Conservation (phyloP, 345 rosid genomes). For the Citrus medica region DNA sequence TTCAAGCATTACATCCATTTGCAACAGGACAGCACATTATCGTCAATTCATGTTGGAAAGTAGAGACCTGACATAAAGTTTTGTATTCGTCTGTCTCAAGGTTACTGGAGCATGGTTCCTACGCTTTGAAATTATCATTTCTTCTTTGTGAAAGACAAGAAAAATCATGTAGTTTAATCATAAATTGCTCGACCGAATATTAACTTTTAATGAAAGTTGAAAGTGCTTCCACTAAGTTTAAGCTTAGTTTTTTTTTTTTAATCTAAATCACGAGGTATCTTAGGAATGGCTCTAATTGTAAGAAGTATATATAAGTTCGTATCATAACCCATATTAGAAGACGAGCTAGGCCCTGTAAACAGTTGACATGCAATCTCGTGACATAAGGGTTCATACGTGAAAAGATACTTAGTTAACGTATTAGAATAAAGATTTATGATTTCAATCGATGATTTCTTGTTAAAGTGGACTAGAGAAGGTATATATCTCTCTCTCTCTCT, state of each 20-base stretch:
- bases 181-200: neutral
- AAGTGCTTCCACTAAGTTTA: neutral
- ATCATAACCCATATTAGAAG: accelerated
- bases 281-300: too few species aligned
- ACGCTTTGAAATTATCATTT: neutral
- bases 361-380: neutral
- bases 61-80: neutral
- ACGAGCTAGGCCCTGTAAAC: neutral
- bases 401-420: neutral
- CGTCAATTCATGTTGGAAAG: constrained; percentile 13
- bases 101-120: constrained; percentile 19
- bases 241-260: neutral
- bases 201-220: neutral
- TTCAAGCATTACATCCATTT: constrained; percentile 12
- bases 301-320: too few species aligned
- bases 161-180: neutral
- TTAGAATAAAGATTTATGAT: neutral
- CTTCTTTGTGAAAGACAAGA: neutral
- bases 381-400: neutral
- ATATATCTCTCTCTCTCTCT: too few species aligned
- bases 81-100: constrained; percentile 5
- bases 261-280: accelerated
- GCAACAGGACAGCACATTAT: constrained; percentile 12
- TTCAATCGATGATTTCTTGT: neutral
- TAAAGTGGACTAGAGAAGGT: too few species aligned